Evolutionary conservation across 345 rosid species (phyloP), one percentile per base, ranked within the genome.

Genomic region (Barbarea vulgaris): DNA sequence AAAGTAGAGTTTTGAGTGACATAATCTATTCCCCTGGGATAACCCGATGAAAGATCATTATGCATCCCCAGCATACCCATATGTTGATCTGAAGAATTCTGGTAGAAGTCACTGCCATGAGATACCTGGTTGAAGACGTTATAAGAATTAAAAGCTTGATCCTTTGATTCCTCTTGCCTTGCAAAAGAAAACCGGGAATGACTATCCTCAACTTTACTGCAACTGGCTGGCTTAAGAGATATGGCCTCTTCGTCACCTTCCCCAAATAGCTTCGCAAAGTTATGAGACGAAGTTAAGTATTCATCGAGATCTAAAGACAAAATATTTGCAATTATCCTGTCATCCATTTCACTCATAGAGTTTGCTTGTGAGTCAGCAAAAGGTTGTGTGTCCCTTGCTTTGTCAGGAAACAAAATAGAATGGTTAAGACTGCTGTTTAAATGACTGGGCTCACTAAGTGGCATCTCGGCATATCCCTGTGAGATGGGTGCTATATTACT

Each of bases 131-230:
- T 83, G 31, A 50, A 72, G 74, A 48, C 74, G 25, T 81, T 75
- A 66, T 78, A 84, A 19, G 64, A 71, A 42, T 81, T 86, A 73
- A 76, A 74, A 62, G 82, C 60, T 56, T 80, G 87, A 73, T 79
- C 74, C 69, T 70, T 85, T 3, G 84, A 64, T 36, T 80, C 94
- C 28, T 87, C 97, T 64, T 89, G 96, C 78, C 98, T 89, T 0
- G 99, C 96, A 79, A 92, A 90, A 39, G 99, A 90, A 85, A 95
- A 92, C 77, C 91, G 86, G 57, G 98, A 92, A 66, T 92, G 99
- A 70, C 73, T 87, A 72, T 80, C 84, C 70, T 79, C 87, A 17
- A 64, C 76, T 77, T 88, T 87, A 85, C 88, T 75, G 39, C 84
- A 83, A 77, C 77, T 74, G 5, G 87, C 77, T 70, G 73, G 66